Conservation (phyloP, 345 rosid species). For the Hibiscus tridactylites region DNA sequence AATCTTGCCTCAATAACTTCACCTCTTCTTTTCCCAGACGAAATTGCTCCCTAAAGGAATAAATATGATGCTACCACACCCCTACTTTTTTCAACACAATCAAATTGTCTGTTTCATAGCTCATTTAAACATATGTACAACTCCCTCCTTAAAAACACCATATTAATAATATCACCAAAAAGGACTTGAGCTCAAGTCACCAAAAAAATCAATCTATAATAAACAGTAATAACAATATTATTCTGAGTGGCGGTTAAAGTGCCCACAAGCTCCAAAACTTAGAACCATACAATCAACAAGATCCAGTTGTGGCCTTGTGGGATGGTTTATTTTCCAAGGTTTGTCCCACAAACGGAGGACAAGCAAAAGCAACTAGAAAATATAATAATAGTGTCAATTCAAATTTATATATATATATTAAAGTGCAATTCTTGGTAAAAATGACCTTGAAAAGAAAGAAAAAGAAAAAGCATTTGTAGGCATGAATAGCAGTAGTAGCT, state of each 20-base stretch:
- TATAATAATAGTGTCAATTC: background rate
- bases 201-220: background rate
- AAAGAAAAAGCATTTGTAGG: background rate
- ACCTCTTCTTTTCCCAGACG: background rate
- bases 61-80: no score
- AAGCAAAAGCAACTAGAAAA: conserved; percentile 1
- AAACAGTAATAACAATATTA: background rate
- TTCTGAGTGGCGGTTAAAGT: background rate
- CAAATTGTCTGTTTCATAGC: background rate
- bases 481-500: conserved; percentile 1
- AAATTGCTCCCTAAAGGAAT: background rate
- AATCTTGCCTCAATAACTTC: background rate
- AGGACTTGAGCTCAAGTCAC: no score
- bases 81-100: background rate
- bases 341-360: background rate
- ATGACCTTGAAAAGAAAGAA: background rate
- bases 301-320: background rate
- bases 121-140: background rate
- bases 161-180: no score
- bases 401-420: background rate
- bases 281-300: background rate
- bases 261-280: background rate
- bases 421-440: conserved; percentile 7
- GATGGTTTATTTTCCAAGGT: conserved; percentile 2
- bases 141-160: no score